phyloP scores from a whole-genome alignment of 768 basidiomycete species.

The Omphalotus guepiniiformis region DNA sequence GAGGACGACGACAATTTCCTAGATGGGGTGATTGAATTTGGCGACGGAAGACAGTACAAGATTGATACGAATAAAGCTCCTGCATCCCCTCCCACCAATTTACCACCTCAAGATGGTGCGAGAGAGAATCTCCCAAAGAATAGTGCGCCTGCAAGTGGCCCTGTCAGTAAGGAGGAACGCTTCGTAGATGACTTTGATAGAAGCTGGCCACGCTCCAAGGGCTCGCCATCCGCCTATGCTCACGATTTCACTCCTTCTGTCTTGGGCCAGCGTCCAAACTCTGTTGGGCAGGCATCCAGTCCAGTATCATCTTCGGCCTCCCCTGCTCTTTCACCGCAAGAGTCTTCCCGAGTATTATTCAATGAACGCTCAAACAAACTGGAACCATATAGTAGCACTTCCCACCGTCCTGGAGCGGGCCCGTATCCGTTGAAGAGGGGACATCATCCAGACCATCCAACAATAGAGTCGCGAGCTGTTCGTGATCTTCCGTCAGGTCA shows the following conservation, averaged over 20 bases:
- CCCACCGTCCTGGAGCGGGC: slow-evolving; percentile 40
- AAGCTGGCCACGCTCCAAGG: slow-evolving; percentile 82
- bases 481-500: slow-evolving; percentile 44
- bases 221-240: slow-evolving; percentile 39
- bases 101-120: slow-evolving; percentile 17
- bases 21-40: slow-evolving; percentile 85
- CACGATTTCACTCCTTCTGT: slow-evolving; percentile 35
- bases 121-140: slow-evolving; percentile 19
- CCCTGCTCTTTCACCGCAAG: slow-evolving; percentile 45
- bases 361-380: slow-evolving; percentile 90
- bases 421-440: slow-evolving; percentile 40
- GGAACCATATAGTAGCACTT: slow-evolving; percentile 70
- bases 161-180: slow-evolving; percentile 79
- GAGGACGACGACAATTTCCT: slow-evolving; percentile 92
- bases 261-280: not conserved
- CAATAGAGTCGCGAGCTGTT: slow-evolving; percentile 36
- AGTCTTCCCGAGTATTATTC: slow-evolving; percentile 77
- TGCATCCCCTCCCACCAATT: slow-evolving; percentile 23
- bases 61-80: slow-evolving; percentile 49
- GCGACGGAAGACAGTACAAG: slow-evolving; percentile 89
- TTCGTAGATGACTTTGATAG: slow-evolving; percentile 95
- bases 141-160: slow-evolving; percentile 27
- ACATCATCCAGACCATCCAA: slow-evolving; percentile 36
- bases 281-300: not conserved
- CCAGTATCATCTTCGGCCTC: slow-evolving; percentile 30